These are phyloP conservation scores for Naganishia antarctica DNA, from an alignment of 768 basidiomycete species.

Conservation along the genomic window DNA sequence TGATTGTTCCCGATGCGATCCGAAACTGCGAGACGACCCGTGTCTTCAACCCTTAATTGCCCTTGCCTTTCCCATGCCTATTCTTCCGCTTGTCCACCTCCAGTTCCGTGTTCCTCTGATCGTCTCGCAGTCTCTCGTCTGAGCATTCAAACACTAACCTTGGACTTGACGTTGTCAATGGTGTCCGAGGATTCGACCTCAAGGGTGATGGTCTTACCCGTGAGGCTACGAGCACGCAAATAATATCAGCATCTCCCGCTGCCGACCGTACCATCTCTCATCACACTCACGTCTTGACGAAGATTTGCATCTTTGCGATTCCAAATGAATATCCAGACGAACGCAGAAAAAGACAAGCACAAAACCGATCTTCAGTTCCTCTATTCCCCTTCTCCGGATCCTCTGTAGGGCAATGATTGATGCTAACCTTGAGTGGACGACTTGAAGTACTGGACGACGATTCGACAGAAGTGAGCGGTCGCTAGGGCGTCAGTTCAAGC, in stretches of 20 bases:
- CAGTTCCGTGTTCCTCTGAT: not conserved
- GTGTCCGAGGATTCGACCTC: constrained; percentile 55
- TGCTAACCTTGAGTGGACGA: constrained; percentile 21
- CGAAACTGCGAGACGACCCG: not conserved
- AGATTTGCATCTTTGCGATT: constrained; percentile 29
- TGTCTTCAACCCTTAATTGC: not conserved
- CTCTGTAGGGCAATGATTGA: too few relatives aligned
- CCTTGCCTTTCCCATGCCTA: not conserved
- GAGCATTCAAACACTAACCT: constrained; percentile 31
- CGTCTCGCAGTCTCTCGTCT: not conserved
- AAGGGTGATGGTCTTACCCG: constrained; percentile 69
- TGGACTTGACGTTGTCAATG: constrained; percentile 53
- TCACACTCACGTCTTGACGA: constrained; percentile 31
- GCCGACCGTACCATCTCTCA: not conserved
- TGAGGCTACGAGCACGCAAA: constrained; percentile 49
- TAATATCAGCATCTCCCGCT: not conserved
- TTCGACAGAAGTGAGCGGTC: constrained; percentile 12
- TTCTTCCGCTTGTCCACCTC: not conserved
- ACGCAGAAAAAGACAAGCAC: constrained; percentile 2
- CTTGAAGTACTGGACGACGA: constrained; percentile 20
- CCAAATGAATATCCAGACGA: not conserved
- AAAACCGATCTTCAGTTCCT: constrained; percentile 17
- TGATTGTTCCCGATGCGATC: not conserved
- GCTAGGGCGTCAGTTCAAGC: not conserved
- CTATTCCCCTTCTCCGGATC: not conserved